Evolutionary conservation across 768 basidiomycete species (phyloP), one percentile per base, ranked within the genome.

Genomic region (Floccularia luteovirens): DNA sequence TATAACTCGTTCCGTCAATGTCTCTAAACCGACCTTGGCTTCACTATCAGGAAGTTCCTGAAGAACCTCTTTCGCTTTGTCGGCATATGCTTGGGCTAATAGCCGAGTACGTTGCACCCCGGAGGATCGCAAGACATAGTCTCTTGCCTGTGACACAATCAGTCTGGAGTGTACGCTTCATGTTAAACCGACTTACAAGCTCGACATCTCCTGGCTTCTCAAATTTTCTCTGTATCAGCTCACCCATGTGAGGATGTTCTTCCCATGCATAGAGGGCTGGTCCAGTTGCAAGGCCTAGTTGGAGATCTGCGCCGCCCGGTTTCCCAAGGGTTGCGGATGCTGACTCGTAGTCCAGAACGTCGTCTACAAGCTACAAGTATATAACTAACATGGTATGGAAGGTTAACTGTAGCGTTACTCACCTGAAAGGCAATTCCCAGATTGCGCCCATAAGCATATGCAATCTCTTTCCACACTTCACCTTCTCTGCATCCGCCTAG

Each of bases 401-500:
- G 14, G 24, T n/a, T 31, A 14, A 35, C 42, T n/a, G n/a, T n/a
- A n/a, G n/a, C n/a, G n/a, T 14, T 33, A 59, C 68, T 39, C 46
- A 91, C 91, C 75, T 96, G 93, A 65, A 97, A 96, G 3, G 93
- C 92, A 42, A 96, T 89, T 0, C 93, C 93, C 20, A 96, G 58
- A 60, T 96, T 93, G 44, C 90, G 67, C 2, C 93, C 93, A 61
- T 92, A 97, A 3, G 89, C 90, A 62, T 97, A 98, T n/a, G 94
- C 94, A 21, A 84, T 75, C 56, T 97, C 93, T 59, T 90, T 92
- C 72, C 89, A 86, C 6, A 83, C 60, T 53, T 96, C 93, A 5
- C 85, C 89, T 52, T 89, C 80, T 42, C 61, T 68, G 43, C 74
- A 84, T 17, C 94, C 94, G 2, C 93, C 94, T 0, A 98, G 70